phyloP scores from a whole-genome alignment of 2,329 filamentous ascomycete species.

The Exophiala bonariae region DNA sequence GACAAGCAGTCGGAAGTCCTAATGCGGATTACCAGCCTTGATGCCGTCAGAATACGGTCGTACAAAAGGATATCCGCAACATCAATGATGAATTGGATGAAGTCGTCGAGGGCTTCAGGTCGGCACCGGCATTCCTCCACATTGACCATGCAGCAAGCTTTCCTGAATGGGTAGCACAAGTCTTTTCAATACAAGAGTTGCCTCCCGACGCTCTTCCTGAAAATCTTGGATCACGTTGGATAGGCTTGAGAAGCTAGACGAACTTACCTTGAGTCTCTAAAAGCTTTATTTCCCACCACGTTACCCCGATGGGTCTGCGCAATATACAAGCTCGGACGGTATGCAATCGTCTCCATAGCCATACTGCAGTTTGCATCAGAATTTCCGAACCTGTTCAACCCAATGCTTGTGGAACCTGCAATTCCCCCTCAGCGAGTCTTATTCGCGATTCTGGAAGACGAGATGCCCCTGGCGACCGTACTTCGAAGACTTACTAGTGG shows the following conservation, averaged over 20 bases:
- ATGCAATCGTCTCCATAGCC: slow-evolving; percentile 5
- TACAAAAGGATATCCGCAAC: background rate
- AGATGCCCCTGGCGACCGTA: background rate
- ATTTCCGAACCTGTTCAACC: background rate
- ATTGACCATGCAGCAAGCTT: slow-evolving; percentile 4
- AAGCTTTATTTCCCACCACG: background rate
- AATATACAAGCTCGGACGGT: slow-evolving; percentile 8
- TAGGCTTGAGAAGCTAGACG: background rate
- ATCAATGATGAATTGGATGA: background rate
- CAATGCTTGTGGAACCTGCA: background rate
- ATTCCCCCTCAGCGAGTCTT: background rate
- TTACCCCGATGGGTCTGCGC: slow-evolving; percentile 7
- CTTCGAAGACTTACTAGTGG: background rate
- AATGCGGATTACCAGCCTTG: background rate
- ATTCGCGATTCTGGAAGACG: background rate
- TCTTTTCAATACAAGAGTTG: slow-evolving; percentile 5
- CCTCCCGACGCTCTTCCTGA: slow-evolving; percentile 1
- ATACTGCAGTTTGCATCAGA: background rate
- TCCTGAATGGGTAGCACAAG: slow-evolving; percentile 7
- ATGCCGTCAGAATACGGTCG: background rate
- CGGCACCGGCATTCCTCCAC: background rate
- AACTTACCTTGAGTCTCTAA: background rate
- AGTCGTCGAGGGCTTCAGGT: background rate
- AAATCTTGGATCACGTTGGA: slow-evolving; percentile 3
- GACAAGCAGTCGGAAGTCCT: background rate